Conservation (phyloP, 805 yeast genomes). For the Sugiyamaella marilandica region DNA sequence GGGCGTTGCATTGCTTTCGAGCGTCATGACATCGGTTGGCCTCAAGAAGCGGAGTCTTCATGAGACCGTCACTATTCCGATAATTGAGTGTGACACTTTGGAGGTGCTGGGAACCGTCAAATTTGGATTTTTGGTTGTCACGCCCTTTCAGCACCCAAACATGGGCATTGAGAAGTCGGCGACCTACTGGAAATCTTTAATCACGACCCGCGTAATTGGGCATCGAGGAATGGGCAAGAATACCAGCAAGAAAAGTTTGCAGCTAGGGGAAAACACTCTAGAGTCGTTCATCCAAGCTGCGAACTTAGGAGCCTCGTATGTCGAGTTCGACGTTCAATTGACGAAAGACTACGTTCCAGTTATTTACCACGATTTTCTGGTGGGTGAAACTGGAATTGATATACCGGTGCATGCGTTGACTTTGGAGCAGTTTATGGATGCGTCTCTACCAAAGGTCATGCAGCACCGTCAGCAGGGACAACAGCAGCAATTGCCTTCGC, state of each 20-base stretch:
- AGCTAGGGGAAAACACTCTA: conserved; percentile 91
- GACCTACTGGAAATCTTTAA: conserved; percentile 87
- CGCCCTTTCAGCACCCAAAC: conserved; percentile 66
- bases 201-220: conserved; percentile 87
- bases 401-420: conserved; percentile 94
- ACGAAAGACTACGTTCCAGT: conserved; percentile 91
- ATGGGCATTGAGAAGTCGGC: conserved; percentile 62
- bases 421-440: conserved; percentile 64
- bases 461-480: not conserved
- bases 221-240: conserved; percentile 95
- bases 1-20: conserved; percentile 69
- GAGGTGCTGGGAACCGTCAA: conserved; percentile 72
- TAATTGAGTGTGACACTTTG: conserved; percentile 64
- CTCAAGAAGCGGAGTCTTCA: conserved; percentile 60
- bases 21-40: conserved; percentile 64
- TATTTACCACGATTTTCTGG: conserved; percentile 88
- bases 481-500: not conserved
- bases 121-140: conserved; percentile 69
- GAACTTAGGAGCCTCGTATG: conserved; percentile 91
- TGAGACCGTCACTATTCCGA: conserved; percentile 64
- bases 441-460: not conserved
- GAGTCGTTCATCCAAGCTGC: conserved; percentile 96
- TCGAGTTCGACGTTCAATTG: conserved; percentile 93
- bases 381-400: conserved; percentile 93
- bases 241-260: conserved; percentile 67